phyloP scores from a whole-genome alignment of 257 asterid species.

The Knoxia roxburghii region DNA sequence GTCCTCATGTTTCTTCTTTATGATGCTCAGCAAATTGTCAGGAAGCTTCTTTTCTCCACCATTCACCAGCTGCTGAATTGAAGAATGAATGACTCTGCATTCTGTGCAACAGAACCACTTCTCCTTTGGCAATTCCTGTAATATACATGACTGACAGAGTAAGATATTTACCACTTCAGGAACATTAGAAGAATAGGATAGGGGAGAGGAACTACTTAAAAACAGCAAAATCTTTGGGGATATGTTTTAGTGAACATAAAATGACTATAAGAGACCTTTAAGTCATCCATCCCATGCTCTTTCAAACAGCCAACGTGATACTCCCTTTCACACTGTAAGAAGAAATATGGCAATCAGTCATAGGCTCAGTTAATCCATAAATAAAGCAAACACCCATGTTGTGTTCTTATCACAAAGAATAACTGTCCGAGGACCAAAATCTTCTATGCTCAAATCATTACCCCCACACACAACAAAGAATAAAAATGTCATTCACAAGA shows the following conservation, averaged over 20 bases:
- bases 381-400: neutral
- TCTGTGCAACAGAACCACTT: conserved; percentile 81
- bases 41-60: conserved; percentile 68
- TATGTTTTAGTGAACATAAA: too few species aligned
- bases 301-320: conserved; percentile 82
- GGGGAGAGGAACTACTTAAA: neutral
- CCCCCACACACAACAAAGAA: conserved; percentile 43
- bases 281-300: conserved; percentile 61
- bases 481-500: neutral
- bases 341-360: conserved; percentile 8
- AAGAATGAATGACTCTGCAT: conserved; percentile 48
- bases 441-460: conserved; percentile 55
- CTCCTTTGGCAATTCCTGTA: conserved; percentile 68
- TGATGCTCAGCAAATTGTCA: conserved; percentile 31
- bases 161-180: neutral
- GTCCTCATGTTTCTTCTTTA: conserved; percentile 48
- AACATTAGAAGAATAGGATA: neutral
- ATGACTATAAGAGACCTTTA: conserved; percentile 49
- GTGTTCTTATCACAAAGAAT: conserved; percentile 90
- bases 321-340: conserved; percentile 81
- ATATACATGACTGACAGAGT: conserved; percentile 11
- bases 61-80: conserved; percentile 45
- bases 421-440: conserved; percentile 61
- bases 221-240: too few species aligned
- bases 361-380: neutral